These are phyloP conservation scores for Tephrocybe sp. DNA, from an alignment of 768 basidiomycete genomes.

Conservation along the genomic window DNA sequence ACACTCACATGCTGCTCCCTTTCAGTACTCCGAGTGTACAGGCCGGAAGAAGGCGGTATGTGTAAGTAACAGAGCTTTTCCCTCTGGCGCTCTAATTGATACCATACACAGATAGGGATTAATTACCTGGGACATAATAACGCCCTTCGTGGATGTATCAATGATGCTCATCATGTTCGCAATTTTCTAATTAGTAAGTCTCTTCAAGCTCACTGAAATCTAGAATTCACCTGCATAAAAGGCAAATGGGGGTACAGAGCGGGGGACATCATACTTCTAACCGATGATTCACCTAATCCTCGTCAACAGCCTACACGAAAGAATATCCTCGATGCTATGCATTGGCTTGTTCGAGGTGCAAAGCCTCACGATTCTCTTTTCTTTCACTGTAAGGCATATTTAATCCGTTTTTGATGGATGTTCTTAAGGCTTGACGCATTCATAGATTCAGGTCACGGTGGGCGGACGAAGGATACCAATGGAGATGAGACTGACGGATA, in stretches of 20 bases:
- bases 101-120: slow-evolving; percentile 61
- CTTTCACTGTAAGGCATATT: slow-evolving; percentile 57
- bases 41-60: too few relatives aligned
- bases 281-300: slow-evolving; percentile 50
- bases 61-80: too few relatives aligned
- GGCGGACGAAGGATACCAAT: slow-evolving; percentile 74
- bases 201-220: background rate
- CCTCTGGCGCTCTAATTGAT: too few relatives aligned
- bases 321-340: slow-evolving; percentile 49
- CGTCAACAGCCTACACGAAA: slow-evolving; percentile 41
- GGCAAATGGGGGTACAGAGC: slow-evolving; percentile 48
- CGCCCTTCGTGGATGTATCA: slow-evolving; percentile 74
- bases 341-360: slow-evolving; percentile 67
- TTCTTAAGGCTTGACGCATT: background rate
- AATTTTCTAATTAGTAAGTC: slow-evolving; percentile 58
- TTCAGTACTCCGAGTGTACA: too few relatives aligned
- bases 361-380: slow-evolving; percentile 70
- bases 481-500: slow-evolving; percentile 80
- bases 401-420: background rate
- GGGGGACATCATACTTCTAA: slow-evolving; percentile 68
- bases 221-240: slow-evolving; percentile 6
- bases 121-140: slow-evolving; percentile 67
- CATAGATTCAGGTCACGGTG: slow-evolving; percentile 92
- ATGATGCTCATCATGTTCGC: slow-evolving; percentile 72
- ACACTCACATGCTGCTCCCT: too few relatives aligned